phyloP scores from a whole-genome alignment of 805 yeast species.

The Yarrowia hollandica region DNA sequence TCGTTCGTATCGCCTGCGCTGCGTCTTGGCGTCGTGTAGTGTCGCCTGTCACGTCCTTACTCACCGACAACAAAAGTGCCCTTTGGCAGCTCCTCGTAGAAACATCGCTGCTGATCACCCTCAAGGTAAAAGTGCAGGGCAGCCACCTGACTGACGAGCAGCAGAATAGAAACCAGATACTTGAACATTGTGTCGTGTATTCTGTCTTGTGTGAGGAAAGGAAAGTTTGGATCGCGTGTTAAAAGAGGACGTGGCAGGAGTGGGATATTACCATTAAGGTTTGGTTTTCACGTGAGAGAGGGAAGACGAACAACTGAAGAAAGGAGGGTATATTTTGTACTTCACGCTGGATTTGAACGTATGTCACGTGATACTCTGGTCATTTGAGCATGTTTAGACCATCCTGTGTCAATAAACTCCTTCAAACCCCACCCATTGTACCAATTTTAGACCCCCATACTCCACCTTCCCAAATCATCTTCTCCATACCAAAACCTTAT shows the following conservation, averaged over 20 bases:
- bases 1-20: background rate
- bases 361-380: background rate
- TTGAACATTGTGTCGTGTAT: constrained; percentile 24
- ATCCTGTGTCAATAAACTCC: background rate
- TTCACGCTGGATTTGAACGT: background rate
- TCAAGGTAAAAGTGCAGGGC: constrained; percentile 78
- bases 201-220: background rate
- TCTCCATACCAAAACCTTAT: background rate
- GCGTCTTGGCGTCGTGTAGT: too few species aligned
- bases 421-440: too few species aligned
- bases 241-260: constrained; percentile 20
- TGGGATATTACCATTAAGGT: background rate
- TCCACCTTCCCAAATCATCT: background rate
- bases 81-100: constrained; percentile 74
- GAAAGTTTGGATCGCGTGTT: constrained; percentile 20
- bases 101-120: constrained; percentile 72
- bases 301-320: background rate
- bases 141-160: constrained; percentile 34
- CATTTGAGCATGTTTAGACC: background rate
- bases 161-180: constrained; percentile 31
- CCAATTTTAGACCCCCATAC: background rate
- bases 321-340: too few species aligned
- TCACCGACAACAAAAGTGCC: constrained; percentile 78
- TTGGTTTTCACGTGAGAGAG: constrained; percentile 4
- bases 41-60: too few species aligned